These are phyloP conservation scores for Cytospora leucostoma DNA, from an alignment of 2,329 filamentous ascomycete genomes.

Conservation along the genomic window DNA sequence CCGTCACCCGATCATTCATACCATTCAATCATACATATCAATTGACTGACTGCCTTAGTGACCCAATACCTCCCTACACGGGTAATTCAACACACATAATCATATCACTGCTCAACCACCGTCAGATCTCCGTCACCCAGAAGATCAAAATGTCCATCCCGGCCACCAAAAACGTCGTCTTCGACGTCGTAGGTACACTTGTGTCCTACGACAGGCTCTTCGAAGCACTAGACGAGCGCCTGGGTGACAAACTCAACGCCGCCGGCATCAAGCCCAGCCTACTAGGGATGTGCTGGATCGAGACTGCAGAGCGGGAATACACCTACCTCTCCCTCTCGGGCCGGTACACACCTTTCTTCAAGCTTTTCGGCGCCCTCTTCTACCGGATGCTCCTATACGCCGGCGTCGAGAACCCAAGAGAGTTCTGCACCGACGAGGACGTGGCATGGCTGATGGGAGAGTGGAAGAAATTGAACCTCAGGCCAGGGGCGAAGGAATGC, in stretches of 20 bases:
- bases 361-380: slow-evolving; percentile 44
- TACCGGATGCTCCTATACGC: slow-evolving; percentile 45
- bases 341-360: slow-evolving; percentile 42
- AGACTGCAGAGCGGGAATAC: slow-evolving; percentile 48
- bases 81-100: neutral
- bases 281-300: slow-evolving; percentile 48
- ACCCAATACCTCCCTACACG: neutral
- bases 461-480: slow-evolving; percentile 37
- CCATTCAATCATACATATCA: neutral
- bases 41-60: too few species aligned
- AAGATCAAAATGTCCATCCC: slow-evolving; percentile 18
- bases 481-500: slow-evolving; percentile 42
- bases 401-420: slow-evolving; percentile 42
- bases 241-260: slow-evolving; percentile 41
- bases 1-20: neutral
- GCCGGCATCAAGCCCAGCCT: slow-evolving; percentile 41
- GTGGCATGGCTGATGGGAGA: slow-evolving; percentile 39
- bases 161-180: slow-evolving; percentile 42
- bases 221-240: slow-evolving; percentile 40
- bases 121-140: neutral
- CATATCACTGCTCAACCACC: neutral
- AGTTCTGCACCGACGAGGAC: slow-evolving; percentile 44
- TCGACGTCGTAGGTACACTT: slow-evolving; percentile 52
- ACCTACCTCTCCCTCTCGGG: slow-evolving; percentile 47
- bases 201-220: slow-evolving; percentile 46